Evolutionary conservation across 257 asterid species (phyloP).

Genomic region (Nicotiana obtusifolia): DNA sequence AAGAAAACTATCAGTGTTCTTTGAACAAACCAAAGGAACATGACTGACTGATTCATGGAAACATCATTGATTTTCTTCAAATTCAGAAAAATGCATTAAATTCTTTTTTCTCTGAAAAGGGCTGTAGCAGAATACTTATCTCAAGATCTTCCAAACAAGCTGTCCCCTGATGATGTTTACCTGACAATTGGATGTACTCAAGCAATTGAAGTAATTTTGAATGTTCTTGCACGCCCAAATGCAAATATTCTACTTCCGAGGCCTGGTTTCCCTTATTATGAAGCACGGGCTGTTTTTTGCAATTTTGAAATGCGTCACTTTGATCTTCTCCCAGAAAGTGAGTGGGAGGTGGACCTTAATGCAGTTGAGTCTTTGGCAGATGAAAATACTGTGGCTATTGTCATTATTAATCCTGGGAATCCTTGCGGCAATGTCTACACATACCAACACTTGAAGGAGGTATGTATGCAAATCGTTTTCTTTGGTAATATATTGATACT

Average conservation of each 20-base stretch:
- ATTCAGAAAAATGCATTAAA: not conserved
- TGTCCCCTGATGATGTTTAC: constrained; percentile 46
- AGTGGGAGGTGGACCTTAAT: constrained; percentile 66
- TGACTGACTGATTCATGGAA: not conserved
- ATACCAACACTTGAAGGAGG: constrained; percentile 52
- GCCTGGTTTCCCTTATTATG: constrained; percentile 63
- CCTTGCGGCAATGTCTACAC: constrained; percentile 70
- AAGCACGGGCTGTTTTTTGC: constrained; percentile 49
- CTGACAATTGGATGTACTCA: constrained; percentile 58
- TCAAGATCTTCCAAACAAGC: constrained; percentile 57
- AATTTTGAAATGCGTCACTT: constrained; percentile 56
- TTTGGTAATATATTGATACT: not conserved
- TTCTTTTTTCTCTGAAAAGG: constrained; percentile 27
- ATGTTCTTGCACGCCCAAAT: constrained; percentile 51
- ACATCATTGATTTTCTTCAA: not conserved
- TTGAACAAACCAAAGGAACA: not conserved
- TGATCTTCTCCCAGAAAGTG: constrained; percentile 49
- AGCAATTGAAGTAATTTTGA: constrained; percentile 47
- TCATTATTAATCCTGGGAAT: constrained; percentile 66
- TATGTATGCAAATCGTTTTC: not conserved
- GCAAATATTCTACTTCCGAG: constrained; percentile 56
- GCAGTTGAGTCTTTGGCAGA: constrained; percentile 54
- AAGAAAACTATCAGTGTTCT: no score
- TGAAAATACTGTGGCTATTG: constrained; percentile 64
- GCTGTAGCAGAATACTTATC: constrained; percentile 83